These are phyloP conservation scores for Camellia lanceoleosa DNA, from an alignment of 148 eudicot species.

Conservation along the genomic window DNA sequence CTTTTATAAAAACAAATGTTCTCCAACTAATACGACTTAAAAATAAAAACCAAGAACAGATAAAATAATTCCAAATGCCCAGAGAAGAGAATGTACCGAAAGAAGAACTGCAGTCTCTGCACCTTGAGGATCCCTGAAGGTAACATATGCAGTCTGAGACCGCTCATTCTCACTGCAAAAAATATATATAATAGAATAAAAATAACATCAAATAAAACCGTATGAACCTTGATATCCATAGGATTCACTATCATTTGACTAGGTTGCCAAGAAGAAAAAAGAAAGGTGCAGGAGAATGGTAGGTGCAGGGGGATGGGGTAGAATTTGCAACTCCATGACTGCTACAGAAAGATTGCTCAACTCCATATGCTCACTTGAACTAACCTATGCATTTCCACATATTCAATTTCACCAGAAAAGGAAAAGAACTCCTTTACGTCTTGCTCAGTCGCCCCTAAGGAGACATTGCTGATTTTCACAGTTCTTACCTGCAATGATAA, in stretches of 20 bases:
- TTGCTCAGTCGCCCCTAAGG: conserved; percentile 67
- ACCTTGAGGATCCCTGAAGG: conserved; percentile 77
- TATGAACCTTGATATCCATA: background rate
- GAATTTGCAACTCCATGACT: background rate
- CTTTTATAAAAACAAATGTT: background rate
- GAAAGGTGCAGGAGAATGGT: background rate
- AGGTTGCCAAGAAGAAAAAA: background rate
- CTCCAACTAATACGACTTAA: background rate
- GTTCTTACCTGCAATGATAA: conserved; percentile 47
- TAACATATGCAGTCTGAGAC: conserved; percentile 83
- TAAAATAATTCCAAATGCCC: background rate
- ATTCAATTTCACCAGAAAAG: conserved; percentile 81
- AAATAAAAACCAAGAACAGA: background rate
- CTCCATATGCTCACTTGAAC: conserved; percentile 13
- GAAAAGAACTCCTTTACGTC: conserved; percentile 87
- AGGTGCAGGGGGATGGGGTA: background rate
- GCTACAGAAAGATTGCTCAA: background rate
- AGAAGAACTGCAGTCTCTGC: conserved; percentile 98
- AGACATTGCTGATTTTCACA: conserved; percentile 79
- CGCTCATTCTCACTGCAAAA: conserved; percentile 64
- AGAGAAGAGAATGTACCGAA: conserved; percentile 49
- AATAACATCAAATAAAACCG: background rate
- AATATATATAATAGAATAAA: background rate
- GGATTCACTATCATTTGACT: background rate
- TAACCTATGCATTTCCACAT: conserved; percentile 69